Evolutionary conservation across 345 rosid species (phyloP).

Genomic region (Dimocarpus longan): DNA sequence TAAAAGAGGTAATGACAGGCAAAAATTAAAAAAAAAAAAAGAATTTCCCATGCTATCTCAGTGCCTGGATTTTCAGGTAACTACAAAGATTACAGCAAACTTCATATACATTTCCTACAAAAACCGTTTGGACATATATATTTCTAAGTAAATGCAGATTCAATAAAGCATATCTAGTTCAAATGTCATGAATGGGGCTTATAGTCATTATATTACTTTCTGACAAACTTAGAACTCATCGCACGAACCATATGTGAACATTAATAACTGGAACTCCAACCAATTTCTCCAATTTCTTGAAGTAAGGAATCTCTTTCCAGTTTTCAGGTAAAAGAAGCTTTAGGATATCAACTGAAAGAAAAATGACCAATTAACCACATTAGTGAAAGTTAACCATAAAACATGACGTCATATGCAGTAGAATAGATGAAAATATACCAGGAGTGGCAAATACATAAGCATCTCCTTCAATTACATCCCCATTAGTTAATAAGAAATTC

Average conservation of each 20-base stretch:
- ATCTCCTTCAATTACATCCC: constrained; percentile 74
- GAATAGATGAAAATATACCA: constrained; percentile 47
- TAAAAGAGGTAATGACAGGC: not conserved
- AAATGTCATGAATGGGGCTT: not conserved
- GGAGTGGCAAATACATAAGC: constrained; percentile 89
- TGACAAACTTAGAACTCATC: constrained; percentile 20
- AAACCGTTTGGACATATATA: not conserved
- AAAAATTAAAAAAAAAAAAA: not conserved
- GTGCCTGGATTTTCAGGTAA: not conserved
- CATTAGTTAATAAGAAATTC: constrained; percentile 64
- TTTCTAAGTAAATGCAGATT: not conserved
- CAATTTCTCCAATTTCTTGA: constrained; percentile 83
- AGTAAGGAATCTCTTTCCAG: constrained; percentile 84
- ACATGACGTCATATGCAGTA: not conserved
- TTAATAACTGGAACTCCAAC: constrained; percentile 97
- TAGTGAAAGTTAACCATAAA: constrained; percentile 15
- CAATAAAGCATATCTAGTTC: not conserved
- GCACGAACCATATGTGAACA: constrained; percentile 96
- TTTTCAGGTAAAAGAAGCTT: constrained; percentile 86
- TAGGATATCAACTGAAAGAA: constrained; percentile 69
- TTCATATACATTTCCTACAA: not conserved
- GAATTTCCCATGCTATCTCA: not conserved
- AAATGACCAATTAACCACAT: constrained; percentile 24
- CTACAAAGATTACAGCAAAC: not conserved
- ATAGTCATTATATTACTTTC: not conserved